Base-by-base conservation (phyloP, 176 grass and related monocot genomes). In the Triticum monococcum region DNA sequence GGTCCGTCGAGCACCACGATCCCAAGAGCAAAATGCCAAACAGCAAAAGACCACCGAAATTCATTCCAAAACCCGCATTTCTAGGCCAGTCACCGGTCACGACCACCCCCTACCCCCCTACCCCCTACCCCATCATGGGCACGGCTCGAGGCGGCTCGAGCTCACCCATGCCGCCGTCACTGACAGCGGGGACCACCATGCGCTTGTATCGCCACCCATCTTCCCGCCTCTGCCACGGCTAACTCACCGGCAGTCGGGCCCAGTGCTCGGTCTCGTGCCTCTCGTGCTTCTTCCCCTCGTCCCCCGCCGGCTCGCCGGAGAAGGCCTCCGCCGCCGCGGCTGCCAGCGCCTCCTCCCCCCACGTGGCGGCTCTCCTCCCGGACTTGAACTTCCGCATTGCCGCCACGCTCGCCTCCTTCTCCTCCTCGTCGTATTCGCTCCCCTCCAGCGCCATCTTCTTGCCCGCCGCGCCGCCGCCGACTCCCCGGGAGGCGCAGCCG, bases 341-440 rank as follows among this genome's bases (percentile, higher is more conserved):
- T 22, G 81, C 75, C 20, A 87, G 67, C 4, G 89, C 88, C 80
- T 91, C 87, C 32, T 93, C 82, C 23, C 74, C 94, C 91, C 91
- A 96, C 4, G 89, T 89, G 7, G 84, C 93, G 2, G 91, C 81
- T 31, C 93, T 50, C 68, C 91, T 87, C 26, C 93, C 93, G 31
- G 93, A 95, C 70, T 89, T 92, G 66, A 91, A 95, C 68, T 32
- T 81, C 13, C 85, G 84, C 91, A 95, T 93, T 48, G 72, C 91
- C 35, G 77, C 25, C 4, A 91, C 77, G 72, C 86, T 71, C 52
- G 72, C 78, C 85, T 35, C 30, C 30, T 28, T 79, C 50, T 24
- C 38, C 16, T 23, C 48, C 12, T 63, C 81, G 67, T 79, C 60
- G 7, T 10, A 8, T 57, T 65, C 82, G 8, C 64, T 68, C 0